Percentiles rank a stretch among this genome's conserved stretches.
Evolutionary conservation across 495 filamentous ascomycete species (phyloP).

Genomic region (Penicillium bovifimosum): DNA sequence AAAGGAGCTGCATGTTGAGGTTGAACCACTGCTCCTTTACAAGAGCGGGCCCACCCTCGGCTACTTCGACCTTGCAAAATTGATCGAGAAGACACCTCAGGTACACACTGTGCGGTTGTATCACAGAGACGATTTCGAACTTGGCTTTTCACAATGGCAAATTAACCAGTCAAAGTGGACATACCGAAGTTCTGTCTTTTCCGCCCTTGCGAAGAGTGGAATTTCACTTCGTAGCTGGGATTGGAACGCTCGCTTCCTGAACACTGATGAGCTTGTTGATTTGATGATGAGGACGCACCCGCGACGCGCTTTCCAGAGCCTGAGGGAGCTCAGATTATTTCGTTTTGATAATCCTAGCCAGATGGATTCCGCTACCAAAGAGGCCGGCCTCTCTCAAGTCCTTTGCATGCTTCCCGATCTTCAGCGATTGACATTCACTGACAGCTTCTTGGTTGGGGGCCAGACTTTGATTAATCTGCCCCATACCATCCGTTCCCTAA

Average conservation of each 20-base stretch:
- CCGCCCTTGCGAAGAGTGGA: conserved; percentile 42
- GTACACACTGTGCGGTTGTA: conserved; percentile 39
- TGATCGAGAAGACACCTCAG: conserved; percentile 41
- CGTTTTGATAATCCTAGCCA: conserved; percentile 44
- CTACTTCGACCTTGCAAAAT: conserved; percentile 40
- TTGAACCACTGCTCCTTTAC: conserved; percentile 36
- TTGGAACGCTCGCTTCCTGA: conserved; percentile 67
- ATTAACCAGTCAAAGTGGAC: conserved; percentile 47
- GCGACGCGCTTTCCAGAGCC: conserved; percentile 50
- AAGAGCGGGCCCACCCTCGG: conserved; percentile 42
- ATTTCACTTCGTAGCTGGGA: conserved; percentile 61
- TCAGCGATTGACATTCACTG: conserved; percentile 59
- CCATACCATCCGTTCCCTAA: conserved; percentile 54
- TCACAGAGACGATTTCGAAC: conserved; percentile 32
- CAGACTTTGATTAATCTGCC: conserved; percentile 58
- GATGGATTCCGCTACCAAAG: conserved; percentile 23
- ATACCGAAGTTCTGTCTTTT: conserved; percentile 57
- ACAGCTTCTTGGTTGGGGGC: conserved; percentile 58
- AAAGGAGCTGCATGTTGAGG: conserved; percentile 62
- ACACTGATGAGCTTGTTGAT: conserved; percentile 41
- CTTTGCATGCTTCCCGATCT: conserved; percentile 57
- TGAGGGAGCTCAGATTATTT: conserved; percentile 57
- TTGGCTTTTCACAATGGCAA: conserved; percentile 26
- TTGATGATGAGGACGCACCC: conserved; percentile 51
- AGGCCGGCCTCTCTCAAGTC: conserved; percentile 49